Base-by-base conservation (phyloP, 1,139 yeast species). In the Arxiozyma telluris region DNA sequence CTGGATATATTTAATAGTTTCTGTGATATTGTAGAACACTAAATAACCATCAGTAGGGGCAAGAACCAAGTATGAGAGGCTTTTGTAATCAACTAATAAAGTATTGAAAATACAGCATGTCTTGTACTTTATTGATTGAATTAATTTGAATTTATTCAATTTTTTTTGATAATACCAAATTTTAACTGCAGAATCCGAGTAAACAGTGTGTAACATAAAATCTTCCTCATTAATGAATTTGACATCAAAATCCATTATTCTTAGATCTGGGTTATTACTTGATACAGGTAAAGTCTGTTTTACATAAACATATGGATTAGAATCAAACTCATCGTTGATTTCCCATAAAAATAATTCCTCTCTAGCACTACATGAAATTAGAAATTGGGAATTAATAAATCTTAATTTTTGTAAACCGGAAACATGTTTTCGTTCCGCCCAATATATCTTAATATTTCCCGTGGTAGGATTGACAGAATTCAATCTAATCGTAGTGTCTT, bases 331-430 rank as follows among this genome's bases (percentile, higher is more conserved):
- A 27, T 70, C 68, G 50, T 67, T 62, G 2, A 87, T 63, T 57
- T 78, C 79, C 98, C 98, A 93, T 9, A 89, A 72, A 57, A 79
- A 79, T 51, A 93, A 78, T 70, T 93, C 98, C 67, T 93, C 98
- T 64, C 94, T 81, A 0, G 96, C 98, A 12, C 96, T 93, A 1
- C 93, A 82, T 3, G 87, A 77, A 22, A 82, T 71, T 58, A 90
- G 73, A 41, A 76, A 81, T 8, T 76, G 66, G 12, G 76, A 70
- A 60, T 71, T 74, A 27, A 88, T 72, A 70, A 91, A 87, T 56
- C 79, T 81, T 18, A 87, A 76, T 50, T 80, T 77, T 66, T 91
- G 98, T 53, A 93, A 71, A 0, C 98, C 98, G 1, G 97, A 88
- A 3, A 89, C 84, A 67, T 93, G 98, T 56, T 81, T 80, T 65